These are phyloP conservation scores for Pyrenula aspistea DNA, from an alignment of 495 filamentous ascomycete species.

Conservation along the genomic window DNA sequence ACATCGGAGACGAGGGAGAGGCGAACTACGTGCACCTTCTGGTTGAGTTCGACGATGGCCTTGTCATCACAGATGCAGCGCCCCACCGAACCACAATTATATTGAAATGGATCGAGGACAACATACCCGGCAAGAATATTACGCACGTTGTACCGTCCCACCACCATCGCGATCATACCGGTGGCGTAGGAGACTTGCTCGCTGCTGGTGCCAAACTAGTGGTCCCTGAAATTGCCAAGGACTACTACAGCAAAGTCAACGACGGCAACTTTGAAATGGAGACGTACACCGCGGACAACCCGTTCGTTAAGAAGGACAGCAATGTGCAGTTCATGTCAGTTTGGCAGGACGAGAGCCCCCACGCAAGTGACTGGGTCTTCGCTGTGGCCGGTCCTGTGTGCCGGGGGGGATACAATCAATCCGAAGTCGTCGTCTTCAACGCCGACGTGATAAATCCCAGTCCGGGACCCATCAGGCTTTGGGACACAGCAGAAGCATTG, in stretches of 20 bases:
- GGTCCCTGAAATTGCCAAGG: slow-evolving; percentile 5
- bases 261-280: slow-evolving; percentile 3
- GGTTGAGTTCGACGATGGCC: not conserved
- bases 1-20: not conserved
- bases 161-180: slow-evolving; percentile 8
- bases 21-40: not conserved
- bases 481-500: not conserved
- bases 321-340: slow-evolving; percentile 7
- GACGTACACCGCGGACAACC: slow-evolving; percentile 4
- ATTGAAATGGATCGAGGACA: not conserved
- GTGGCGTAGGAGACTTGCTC: slow-evolving; percentile 6
- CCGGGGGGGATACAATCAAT: not conserved
- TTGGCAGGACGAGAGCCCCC: slow-evolving; percentile 6
- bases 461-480: not conserved
- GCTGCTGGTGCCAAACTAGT: slow-evolving; percentile 8
- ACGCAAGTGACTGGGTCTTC: slow-evolving; percentile 7
- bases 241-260: slow-evolving; percentile 6
- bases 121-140: slow-evolving; percentile 2
- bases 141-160: slow-evolving; percentile 6
- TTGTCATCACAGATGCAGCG: not conserved
- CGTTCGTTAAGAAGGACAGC: slow-evolving; percentile 4
- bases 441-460: not conserved
- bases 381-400: slow-evolving; percentile 1
- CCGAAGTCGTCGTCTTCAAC: not conserved
- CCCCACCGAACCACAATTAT: not conserved